Base-by-base conservation (phyloP, 2,329 filamentous ascomycete genomes). In the Domatiomyces globalis region DNA sequence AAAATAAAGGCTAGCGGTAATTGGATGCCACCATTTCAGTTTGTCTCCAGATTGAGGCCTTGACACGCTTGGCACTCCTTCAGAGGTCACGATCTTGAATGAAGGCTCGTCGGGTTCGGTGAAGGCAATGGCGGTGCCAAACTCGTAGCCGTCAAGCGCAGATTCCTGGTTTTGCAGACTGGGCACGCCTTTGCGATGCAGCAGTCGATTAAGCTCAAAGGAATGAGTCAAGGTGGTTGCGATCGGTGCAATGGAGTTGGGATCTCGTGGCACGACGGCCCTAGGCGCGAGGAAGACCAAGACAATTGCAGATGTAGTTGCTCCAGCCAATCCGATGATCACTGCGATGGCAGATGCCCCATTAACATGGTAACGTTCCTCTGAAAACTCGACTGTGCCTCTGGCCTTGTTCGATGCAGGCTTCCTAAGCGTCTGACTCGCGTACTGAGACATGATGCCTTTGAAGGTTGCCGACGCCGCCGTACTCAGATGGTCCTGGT, bases 41-140 rank as follows among this genome's bases (percentile, higher is more conserved):
- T 51, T 51, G 44, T 45, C 51, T 19, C 33, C 49, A 17, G 51
- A 49, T 42, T 53, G 50, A 7, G 50, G 54, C 10, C 45, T 25
- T 10, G 45, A 20, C 43, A 48, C 44, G 7, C 55, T 53, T 10
- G 50, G 48, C 39, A 49, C 53, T 12, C 58, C 58, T 49, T 60
- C 58, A 2, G 56, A 59, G n/a, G 56, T 52, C 27, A 59, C 55
- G 49, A 60, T 59, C 43, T 58, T 59, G 54, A 59, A 60, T 25
- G 49, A 56, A n/a, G 45, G 51, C 33, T 46, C 44, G 5, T 55
- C 56, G 25, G 50, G 50, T 42, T 60, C 58, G 8, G 54, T 56
- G 15, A 52, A 53, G 12, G 58, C 57, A 20, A 60, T 57, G 9
- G 58, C 58, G 9, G 58, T 59, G 12, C 58, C 58, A 43, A 58